A percentile compares a stretch with the other conserved stretches of the same genome.
Evolutionary conservation across 2,329 filamentous ascomycete species (phyloP).

Genomic region (Colletotrichum chlorophyti): DNA sequence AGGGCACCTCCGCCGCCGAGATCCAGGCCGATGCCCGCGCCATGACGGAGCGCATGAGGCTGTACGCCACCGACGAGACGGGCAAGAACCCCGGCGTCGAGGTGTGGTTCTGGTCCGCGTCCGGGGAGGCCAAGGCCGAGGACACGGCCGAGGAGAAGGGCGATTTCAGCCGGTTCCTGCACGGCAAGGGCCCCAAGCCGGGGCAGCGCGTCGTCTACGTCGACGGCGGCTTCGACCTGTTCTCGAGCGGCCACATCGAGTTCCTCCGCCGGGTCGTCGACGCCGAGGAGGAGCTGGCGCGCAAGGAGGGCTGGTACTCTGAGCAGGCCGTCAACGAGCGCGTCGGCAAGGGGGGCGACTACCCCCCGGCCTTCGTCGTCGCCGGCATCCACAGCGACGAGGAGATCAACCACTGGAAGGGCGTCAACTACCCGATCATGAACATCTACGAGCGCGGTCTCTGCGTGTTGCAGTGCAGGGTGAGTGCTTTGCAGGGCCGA

Average conservation of each 20-base stretch:
- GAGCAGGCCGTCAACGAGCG: slow-evolving; percentile 69
- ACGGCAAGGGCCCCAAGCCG: slow-evolving; percentile 72
- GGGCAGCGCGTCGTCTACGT: slow-evolving; percentile 93
- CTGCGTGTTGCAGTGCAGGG: slow-evolving; percentile 93
- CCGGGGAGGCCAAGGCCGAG: slow-evolving; percentile 52
- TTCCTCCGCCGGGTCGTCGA: slow-evolving; percentile 82
- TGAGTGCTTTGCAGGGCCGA: slow-evolving; percentile 48
- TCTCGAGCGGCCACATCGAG: slow-evolving; percentile 96
- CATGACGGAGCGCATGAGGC: slow-evolving; percentile 78
- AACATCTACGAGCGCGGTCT: slow-evolving; percentile 97
- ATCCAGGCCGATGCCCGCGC: slow-evolving; percentile 66
- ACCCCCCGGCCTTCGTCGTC: slow-evolving; percentile 84
- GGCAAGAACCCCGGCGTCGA: slow-evolving; percentile 80
- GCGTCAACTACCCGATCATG: slow-evolving; percentile 99
- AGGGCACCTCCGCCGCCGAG: slow-evolving; percentile 70
- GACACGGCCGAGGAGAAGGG: slow-evolving; percentile 65
- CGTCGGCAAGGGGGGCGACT: slow-evolving; percentile 73
- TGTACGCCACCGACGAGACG: slow-evolving; percentile 88
- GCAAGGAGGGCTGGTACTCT: slow-evolving; percentile 75
- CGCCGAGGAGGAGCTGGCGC: slow-evolving; percentile 74
- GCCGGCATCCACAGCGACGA: slow-evolving; percentile 94
- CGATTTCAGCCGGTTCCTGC: slow-evolving; percentile 71
- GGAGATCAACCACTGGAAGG: slow-evolving; percentile 96
- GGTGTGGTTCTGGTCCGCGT: slow-evolving; percentile 83
- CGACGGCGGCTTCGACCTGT: slow-evolving; percentile 95